Evolutionary conservation across 2,329 filamentous ascomycete species (phyloP).

Genomic region (Aspergillus quadrilineatus): DNA sequence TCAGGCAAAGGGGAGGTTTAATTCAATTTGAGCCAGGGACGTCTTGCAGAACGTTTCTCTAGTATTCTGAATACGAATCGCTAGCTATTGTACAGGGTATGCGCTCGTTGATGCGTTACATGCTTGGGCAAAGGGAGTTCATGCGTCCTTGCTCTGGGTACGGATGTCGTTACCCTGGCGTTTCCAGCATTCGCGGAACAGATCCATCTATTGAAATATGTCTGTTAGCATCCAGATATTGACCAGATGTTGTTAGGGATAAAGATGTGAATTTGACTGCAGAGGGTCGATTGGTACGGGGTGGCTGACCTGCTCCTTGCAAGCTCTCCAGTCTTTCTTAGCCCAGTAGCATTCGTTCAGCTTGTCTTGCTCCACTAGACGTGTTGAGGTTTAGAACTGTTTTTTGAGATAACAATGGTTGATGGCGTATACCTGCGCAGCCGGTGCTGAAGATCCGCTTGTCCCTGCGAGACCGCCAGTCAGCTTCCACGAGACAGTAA

Average conservation of each 20-base stretch:
- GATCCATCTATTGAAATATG: slow-evolving; percentile 68
- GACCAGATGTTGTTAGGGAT: neutral
- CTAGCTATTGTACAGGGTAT: slow-evolving; percentile 10
- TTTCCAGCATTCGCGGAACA: slow-evolving; percentile 90
- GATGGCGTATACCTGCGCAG: slow-evolving; percentile 66
- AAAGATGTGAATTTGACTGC: neutral
- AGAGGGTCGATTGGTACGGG: neutral
- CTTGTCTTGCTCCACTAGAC: slow-evolving; percentile 76
- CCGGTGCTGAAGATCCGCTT: slow-evolving; percentile 97
- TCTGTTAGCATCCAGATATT: neutral
- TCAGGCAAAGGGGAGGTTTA: neutral
- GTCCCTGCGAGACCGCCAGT: slow-evolving; percentile 64
- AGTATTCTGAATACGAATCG: slow-evolving; percentile 11
- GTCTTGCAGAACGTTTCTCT: neutral
- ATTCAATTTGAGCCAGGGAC: neutral
- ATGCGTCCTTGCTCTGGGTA: slow-evolving; percentile 72
- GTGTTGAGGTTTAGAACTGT: slow-evolving; percentile 4
- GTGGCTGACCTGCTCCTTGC: slow-evolving; percentile 75
- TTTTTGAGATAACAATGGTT: neutral
- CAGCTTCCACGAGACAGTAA: slow-evolving; percentile 17
- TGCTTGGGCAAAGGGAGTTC: neutral
- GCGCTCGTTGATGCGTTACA: slow-evolving; percentile 1
- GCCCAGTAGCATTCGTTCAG: slow-evolving; percentile 96
- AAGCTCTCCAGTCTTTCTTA: slow-evolving; percentile 92
- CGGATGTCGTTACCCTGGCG: slow-evolving; percentile 80